phyloP scores from a whole-genome alignment of 2,329 filamentous ascomycete species.

The Ascosphaera apis region DNA sequence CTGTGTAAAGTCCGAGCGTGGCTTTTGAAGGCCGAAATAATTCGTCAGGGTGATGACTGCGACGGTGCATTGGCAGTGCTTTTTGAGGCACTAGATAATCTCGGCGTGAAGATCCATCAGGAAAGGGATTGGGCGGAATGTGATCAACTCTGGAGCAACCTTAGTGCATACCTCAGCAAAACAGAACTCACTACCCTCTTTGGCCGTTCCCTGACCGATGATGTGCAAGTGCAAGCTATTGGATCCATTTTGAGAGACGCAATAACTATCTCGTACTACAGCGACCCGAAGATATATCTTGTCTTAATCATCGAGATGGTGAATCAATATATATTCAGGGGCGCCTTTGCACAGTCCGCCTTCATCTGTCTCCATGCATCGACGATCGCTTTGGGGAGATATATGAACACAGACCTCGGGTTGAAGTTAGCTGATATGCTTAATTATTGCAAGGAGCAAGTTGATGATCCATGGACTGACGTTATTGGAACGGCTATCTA shows the following conservation, averaged over 20 bases:
- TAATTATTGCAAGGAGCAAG: conserved; percentile 28
- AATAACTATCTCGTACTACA: conserved; percentile 36
- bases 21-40: conserved; percentile 60
- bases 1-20: conserved; percentile 68
- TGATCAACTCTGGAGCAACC: conserved; percentile 46
- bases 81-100: conserved; percentile 44
- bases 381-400: conserved; percentile 32
- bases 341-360: conserved; percentile 33
- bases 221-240: conserved; percentile 20
- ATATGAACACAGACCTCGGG: conserved; percentile 32
- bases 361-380: conserved; percentile 36
- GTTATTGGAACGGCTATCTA: conserved; percentile 33
- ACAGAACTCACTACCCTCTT: conserved; percentile 26
- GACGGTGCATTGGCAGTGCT: conserved; percentile 44
- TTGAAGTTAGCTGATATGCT: conserved; percentile 30
- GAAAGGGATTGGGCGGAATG: conserved; percentile 52
- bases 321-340: conserved; percentile 29
- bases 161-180: conserved; percentile 35
- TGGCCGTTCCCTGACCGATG: conserved; percentile 18
- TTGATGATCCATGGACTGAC: conserved; percentile 29
- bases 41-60: conserved; percentile 50
- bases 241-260: conserved; percentile 35
- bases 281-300: conserved; percentile 34
- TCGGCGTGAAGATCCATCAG: conserved; percentile 43
- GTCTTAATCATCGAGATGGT: conserved; percentile 35